Evolutionary conservation across 2,329 filamentous ascomycete species (phyloP).

Genomic region (Pyrenochaeta sp.): DNA sequence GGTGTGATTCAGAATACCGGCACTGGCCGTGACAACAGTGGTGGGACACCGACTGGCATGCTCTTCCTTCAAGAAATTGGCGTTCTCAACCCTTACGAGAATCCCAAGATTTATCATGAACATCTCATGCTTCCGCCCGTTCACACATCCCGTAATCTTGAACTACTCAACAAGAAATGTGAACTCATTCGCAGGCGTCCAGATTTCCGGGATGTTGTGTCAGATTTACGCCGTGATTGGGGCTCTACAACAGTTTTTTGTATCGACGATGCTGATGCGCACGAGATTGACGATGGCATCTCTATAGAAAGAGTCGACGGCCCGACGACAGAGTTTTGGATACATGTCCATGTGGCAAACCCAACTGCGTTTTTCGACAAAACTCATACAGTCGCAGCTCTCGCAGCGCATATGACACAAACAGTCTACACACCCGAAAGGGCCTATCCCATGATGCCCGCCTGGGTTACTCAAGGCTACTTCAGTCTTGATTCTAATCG

Average conservation of each 20-base stretch:
- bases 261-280: slow-evolving; percentile 71
- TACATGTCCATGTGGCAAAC: slow-evolving; percentile 81
- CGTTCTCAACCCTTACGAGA: slow-evolving; percentile 73
- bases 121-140: slow-evolving; percentile 60
- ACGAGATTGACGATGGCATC: slow-evolving; percentile 80
- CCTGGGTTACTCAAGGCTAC: slow-evolving; percentile 54
- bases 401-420: slow-evolving; percentile 66
- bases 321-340: slow-evolving; percentile 67
- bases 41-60: slow-evolving; percentile 57
- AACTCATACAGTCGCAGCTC: slow-evolving; percentile 64
- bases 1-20: slow-evolving; percentile 30
- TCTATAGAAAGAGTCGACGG: slow-evolving; percentile 69
- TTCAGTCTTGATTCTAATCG: slow-evolving; percentile 63
- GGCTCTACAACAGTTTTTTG: slow-evolving; percentile 69
- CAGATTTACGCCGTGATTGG: slow-evolving; percentile 66
- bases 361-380: slow-evolving; percentile 73
- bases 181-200: slow-evolving; percentile 33
- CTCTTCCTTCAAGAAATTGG: slow-evolving; percentile 80
- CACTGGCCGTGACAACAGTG: slow-evolving; percentile 32
- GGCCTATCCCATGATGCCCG: slow-evolving; percentile 65
- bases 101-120: slow-evolving; percentile 68
- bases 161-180: slow-evolving; percentile 48
- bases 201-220: slow-evolving; percentile 62
- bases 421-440: slow-evolving; percentile 66
- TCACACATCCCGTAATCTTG: slow-evolving; percentile 53